These are phyloP conservation scores for Solanum okadae DNA, from an alignment of 257 asterid species.

Conservation along the genomic window DNA sequence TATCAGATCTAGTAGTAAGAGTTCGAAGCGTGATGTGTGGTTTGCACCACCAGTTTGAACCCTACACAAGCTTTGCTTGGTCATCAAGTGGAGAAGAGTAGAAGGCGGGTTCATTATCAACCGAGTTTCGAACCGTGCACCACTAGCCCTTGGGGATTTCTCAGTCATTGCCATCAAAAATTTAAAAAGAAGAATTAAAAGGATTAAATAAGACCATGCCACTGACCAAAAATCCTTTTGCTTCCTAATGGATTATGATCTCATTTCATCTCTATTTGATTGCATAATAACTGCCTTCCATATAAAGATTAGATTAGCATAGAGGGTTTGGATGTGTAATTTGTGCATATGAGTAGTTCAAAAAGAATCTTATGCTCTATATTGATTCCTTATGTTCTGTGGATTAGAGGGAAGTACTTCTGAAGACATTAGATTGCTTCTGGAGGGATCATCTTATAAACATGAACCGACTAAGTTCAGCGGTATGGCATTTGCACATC, in stretches of 20 bases:
- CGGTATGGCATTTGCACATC: conserved; percentile 34
- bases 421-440: conserved; percentile 88
- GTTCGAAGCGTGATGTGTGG: neutral
- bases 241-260: neutral
- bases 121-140: neutral
- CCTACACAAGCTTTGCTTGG: neutral
- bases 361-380: neutral
- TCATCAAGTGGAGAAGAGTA: neutral
- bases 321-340: neutral
- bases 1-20: neutral
- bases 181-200: neutral
- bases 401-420: conserved; percentile 72
- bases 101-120: neutral
- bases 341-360: neutral
- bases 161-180: neutral
- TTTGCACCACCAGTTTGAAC: neutral
- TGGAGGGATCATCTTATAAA: conserved; percentile 99
- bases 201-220: neutral
- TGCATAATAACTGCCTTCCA: neutral
- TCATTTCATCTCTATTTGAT: neutral
- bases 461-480: conserved; percentile 94
- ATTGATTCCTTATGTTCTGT: neutral
- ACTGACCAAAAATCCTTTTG: neutral
- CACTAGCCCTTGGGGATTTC: neutral
- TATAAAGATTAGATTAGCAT: neutral